These are phyloP conservation scores for Diaporthe ilicicola DNA, from an alignment of 2,329 filamentous ascomycete species.

Conservation along the genomic window DNA sequence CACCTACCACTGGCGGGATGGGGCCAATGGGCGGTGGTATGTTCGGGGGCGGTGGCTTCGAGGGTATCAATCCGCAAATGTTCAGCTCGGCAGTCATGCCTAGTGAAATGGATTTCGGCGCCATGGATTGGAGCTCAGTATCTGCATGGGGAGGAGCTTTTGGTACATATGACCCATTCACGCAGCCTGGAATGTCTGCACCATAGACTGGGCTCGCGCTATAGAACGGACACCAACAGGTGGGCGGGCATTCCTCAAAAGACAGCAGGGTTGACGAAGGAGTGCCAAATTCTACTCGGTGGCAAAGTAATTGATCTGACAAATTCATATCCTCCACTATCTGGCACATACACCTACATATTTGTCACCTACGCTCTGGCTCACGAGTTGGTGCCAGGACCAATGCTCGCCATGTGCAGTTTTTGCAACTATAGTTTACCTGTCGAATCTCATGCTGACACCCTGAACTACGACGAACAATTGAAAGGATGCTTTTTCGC, in stretches of 20 bases:
- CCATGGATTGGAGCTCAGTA: slow-evolving; percentile 60
- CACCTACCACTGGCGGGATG: slow-evolving; percentile 19
- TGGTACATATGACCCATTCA: not conserved
- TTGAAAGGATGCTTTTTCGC: not conserved
- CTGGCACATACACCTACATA: not conserved
- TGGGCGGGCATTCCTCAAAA: not conserved
- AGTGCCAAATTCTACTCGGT: not conserved
- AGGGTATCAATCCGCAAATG: slow-evolving; percentile 40
- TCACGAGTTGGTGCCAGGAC: not conserved
- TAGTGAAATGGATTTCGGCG: slow-evolving; percentile 40
- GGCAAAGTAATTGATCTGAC: not conserved
- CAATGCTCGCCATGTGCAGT: not conserved
- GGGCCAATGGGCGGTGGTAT: slow-evolving; percentile 33
- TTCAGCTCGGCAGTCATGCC: slow-evolving; percentile 41
- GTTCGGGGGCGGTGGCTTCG: slow-evolving; percentile 35
- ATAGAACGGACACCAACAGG: not conserved
- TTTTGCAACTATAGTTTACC: not conserved
- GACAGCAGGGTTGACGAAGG: not conserved
- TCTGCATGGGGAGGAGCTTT: slow-evolving; percentile 45
- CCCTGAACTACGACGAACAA: too few relatives aligned
- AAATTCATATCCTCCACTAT: not conserved
- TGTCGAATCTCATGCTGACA: too few relatives aligned
- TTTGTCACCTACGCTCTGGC: not conserved
- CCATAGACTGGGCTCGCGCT: slow-evolving; percentile 17
- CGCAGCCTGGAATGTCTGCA: slow-evolving; percentile 16